A percentile compares a stretch with the other conserved stretches of the same genome.
Conservation (phyloP, 805 yeast genomes). For the Wickerhamiella dianesei region DNA sequence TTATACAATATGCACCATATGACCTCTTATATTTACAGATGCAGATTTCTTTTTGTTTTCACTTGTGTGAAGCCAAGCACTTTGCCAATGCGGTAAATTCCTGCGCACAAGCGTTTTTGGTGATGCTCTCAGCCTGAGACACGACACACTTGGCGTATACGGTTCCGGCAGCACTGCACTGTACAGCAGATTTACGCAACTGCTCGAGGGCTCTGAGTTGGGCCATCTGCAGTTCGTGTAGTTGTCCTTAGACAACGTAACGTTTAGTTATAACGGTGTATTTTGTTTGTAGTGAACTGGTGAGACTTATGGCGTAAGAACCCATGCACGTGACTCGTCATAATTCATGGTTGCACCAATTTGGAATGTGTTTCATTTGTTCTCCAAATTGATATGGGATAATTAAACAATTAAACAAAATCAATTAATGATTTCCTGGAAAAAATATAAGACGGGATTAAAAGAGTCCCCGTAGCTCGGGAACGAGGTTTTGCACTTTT, state of each 20-base stretch:
- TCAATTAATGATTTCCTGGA: too few species aligned
- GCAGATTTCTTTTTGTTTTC: neutral
- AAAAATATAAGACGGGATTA: neutral
- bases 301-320: too few species aligned
- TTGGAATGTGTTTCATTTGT: too few species aligned
- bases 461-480: conserved; percentile 5
- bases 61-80: conserved; percentile 11
- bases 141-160: conserved; percentile 17
- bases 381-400: too few species aligned
- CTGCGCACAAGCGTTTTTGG: conserved; percentile 14
- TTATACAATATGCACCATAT: neutral
- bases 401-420: too few species aligned
- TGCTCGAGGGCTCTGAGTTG: conserved; percentile 10
- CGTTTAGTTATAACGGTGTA: too few species aligned
- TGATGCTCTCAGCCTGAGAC: conserved; percentile 14
- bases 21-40: neutral
- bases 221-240: neutral
- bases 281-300: too few species aligned
- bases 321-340: too few species aligned
- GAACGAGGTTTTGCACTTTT: conserved; percentile 44
- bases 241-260: neutral
- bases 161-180: conserved; percentile 14
- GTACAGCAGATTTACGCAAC: conserved; percentile 13
- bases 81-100: conserved; percentile 14
- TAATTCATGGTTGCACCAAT: too few species aligned